Conservation (phyloP, 768 basidiomycete species). For the Mycena alexandri region DNA sequence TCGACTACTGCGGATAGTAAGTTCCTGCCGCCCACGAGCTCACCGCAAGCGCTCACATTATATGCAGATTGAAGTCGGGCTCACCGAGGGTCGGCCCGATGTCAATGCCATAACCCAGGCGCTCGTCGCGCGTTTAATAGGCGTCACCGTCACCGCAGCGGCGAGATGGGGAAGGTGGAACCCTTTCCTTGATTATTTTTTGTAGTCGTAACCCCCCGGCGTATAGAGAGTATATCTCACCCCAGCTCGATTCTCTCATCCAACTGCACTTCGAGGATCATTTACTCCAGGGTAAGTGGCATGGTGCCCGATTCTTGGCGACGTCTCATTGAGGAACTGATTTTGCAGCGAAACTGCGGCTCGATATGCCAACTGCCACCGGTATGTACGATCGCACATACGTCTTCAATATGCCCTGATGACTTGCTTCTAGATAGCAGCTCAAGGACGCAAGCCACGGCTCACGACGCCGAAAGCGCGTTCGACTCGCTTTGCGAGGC, state of each 20-base stretch:
- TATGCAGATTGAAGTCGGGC: constrained; percentile 28
- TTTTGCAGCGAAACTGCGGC: constrained; percentile 21
- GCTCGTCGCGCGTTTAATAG: constrained; percentile 15
- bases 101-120: constrained; percentile 20
- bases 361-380: constrained; percentile 30
- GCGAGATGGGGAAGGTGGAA: constrained; percentile 20
- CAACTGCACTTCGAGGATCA: constrained; percentile 24
- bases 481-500: constrained; percentile 23
- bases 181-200: neutral
- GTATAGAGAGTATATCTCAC: constrained; percentile 6
- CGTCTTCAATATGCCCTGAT: neutral
- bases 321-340: neutral
- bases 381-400: neutral
- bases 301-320: too few species aligned
- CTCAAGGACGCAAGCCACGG: constrained; percentile 13
- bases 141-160: neutral
- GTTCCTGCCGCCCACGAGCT: neutral
- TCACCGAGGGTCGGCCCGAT: constrained; percentile 19
- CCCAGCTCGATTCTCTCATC: constrained; percentile 11
- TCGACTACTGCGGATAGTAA: constrained; percentile 18
- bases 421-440: constrained; percentile 1
- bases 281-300: constrained; percentile 16
- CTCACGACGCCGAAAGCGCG: constrained; percentile 10
- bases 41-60: too few species aligned
- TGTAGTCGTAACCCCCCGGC: neutral